Base-by-base conservation (phyloP, 2,329 filamentous ascomycete genomes). In the Aspergillaceae sp. region DNA sequence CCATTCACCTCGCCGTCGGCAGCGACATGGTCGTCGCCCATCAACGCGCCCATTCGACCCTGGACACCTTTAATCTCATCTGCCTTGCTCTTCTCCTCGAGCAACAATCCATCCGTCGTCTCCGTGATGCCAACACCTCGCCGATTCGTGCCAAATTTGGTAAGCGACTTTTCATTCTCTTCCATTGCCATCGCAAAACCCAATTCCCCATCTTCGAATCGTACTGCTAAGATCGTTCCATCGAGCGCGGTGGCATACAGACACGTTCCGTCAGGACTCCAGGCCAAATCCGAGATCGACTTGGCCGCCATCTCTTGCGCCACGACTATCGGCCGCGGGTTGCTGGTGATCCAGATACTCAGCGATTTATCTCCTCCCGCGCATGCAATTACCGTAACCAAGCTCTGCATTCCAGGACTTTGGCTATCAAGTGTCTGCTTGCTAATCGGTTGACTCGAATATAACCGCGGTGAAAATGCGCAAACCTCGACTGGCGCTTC, bases 261-360 rank as follows among this genome's bases (percentile, higher is more conserved):
- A 0, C 83, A 89, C 61, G 86, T 86, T 3, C 92, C 94, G 64
- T 95, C 88, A 0, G 92, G 92, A 4, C 85, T 86, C 92, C 92
- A 98, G 0, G 91, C 82, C 44, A 98, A 74, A 68, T 98, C 92
- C 1, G 89, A 94, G 53, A 98, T 91, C 0, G 92, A 87, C 64
- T 98, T 98, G 37, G 81, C 82, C 11, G 87, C 84, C 48, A 98
- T 68, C 57, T 97, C 91, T 61, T 95, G 88, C 7, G 89, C 77
- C 44, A 97, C 89, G 19, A 96, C 83, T 19, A 97, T 83, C 0
- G 92, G 92, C 26, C 92, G 76, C 0, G 92, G 90, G 27, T 87
- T 94, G 60, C 89, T 95, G 1, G 94, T 98, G 57, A 96, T 97
- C 92, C 92, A 98, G 34, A 98, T 84, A 59, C 88, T 96, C 37